These are phyloP conservation scores for Eutrema heterophyllum DNA, from an alignment of 345 rosid genomes.

Conservation along the genomic window DNA sequence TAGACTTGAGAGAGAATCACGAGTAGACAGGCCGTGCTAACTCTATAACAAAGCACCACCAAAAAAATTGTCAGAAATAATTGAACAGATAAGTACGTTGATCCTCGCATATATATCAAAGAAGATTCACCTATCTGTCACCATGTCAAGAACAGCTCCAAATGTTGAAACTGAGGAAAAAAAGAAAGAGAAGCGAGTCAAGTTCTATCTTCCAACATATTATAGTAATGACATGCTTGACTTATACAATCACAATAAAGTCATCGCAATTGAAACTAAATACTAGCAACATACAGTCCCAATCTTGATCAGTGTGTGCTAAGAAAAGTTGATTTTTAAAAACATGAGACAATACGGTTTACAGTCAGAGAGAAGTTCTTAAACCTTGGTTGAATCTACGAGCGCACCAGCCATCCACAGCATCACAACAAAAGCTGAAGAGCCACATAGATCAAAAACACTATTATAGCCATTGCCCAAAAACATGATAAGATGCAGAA, in stretches of 20 bases:
- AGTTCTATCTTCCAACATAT: background rate
- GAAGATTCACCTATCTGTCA: slow-evolving; percentile 81
- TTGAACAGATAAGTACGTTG: background rate
- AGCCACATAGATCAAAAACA: slow-evolving; percentile 12
- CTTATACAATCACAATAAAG: background rate
- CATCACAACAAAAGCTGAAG: slow-evolving; percentile 94
- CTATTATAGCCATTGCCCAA: background rate
- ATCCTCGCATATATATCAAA: background rate
- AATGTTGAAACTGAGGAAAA: slow-evolving; percentile 76
- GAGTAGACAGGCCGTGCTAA: slow-evolving; percentile 94
- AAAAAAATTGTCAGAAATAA: background rate
- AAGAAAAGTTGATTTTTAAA: background rate
- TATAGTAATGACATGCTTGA: background rate
- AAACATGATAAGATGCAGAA: background rate
- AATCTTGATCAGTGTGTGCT: background rate
- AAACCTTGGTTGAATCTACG: slow-evolving; percentile 95
- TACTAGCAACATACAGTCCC: background rate
- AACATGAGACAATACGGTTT: background rate
- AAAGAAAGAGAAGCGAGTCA: slow-evolving; percentile 15
- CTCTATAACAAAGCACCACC: slow-evolving; percentile 42
- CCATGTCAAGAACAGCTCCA: slow-evolving; percentile 98
- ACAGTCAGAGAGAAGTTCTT: background rate
- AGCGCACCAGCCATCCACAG: slow-evolving; percentile 97
- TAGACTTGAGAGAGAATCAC: slow-evolving; percentile 91
- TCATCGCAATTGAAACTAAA: background rate